Evolutionary conservation across 139 green algal genomes (phyloP).

Genomic region (Chlorella sp.): DNA sequence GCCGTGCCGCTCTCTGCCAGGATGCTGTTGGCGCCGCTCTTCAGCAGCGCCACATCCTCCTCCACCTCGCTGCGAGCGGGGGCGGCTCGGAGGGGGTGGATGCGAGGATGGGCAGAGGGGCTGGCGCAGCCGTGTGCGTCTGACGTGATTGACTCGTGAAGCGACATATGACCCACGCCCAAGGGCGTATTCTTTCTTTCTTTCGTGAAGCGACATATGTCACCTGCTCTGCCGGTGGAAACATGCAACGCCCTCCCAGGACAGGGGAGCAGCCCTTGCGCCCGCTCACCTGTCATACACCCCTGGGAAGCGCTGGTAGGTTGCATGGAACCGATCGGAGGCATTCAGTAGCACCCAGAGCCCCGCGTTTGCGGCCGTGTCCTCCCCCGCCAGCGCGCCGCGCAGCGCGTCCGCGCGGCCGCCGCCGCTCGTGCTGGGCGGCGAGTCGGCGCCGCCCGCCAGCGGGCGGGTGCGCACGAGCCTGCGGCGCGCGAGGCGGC

Average conservation of each 20-base stretch:
- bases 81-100: too few species aligned
- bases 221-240: too few species aligned
- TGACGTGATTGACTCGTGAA: background rate
- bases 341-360: slow-evolving; percentile 86
- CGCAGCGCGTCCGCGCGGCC: slow-evolving; percentile 29
- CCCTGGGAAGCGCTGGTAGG: slow-evolving; percentile 63
- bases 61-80: slow-evolving; percentile 52
- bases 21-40: slow-evolving; percentile 41
- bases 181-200: too few species aligned
- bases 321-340: slow-evolving; percentile 68
- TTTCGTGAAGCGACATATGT: too few species aligned
- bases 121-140: too few species aligned
- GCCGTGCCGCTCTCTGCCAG: slow-evolving; percentile 43
- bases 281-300: slow-evolving; percentile 44
- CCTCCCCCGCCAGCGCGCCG: slow-evolving; percentile 45
- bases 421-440: slow-evolving; percentile 5
- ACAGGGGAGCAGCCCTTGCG: too few species aligned
- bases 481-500: too few species aligned
- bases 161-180: too few species aligned
- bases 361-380: slow-evolving; percentile 52
- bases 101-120: too few species aligned
- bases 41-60: slow-evolving; percentile 80
- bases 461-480: slow-evolving; percentile 69
- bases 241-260: too few species aligned
- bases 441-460: slow-evolving; percentile 49